phyloP scores from a whole-genome alignment of 768 basidiomycete genomes.

The Boletus pseudo-olivaceus region DNA sequence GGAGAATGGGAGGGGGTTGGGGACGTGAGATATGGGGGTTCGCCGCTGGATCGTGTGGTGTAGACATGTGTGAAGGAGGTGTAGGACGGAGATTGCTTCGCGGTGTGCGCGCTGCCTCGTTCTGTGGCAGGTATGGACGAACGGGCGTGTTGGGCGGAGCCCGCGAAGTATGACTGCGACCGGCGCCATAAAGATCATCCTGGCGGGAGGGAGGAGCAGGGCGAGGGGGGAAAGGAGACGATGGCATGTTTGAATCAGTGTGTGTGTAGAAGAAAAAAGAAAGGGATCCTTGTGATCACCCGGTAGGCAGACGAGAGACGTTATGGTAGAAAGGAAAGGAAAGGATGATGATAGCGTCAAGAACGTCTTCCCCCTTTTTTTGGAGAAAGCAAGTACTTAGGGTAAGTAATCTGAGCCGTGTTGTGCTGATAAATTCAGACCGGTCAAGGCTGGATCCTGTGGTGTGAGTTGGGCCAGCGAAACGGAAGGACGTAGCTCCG shows the following conservation, averaged over 20 bases:
- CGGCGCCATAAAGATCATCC: conserved; percentile 3
- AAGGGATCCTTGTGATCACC: neutral
- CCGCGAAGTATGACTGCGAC: conserved; percentile 1
- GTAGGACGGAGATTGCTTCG: conserved; percentile 20
- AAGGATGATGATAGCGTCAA: neutral
- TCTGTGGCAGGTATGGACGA: neutral
- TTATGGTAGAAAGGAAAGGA: conserved; percentile 3
- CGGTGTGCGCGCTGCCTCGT: conserved; percentile 7
- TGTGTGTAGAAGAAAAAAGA: neutral
- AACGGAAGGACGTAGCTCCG: neutral
- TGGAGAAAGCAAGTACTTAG: neutral
- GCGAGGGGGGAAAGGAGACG: conserved; percentile 20
- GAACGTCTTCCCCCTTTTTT: neutral
- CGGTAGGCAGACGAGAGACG: neutral
- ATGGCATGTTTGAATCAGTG: conserved; percentile 11
- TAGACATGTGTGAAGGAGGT: neutral
- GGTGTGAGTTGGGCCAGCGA: neutral
- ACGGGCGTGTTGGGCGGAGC: neutral
- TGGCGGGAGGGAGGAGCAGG: conserved; percentile 6
- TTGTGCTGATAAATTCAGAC: conserved; percentile 19
- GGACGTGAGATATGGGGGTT: neutral
- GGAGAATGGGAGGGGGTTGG: conserved; percentile 8
- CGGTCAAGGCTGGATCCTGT: conserved; percentile 12
- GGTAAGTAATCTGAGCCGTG: neutral
- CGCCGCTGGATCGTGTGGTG: conserved; percentile 2